A percentile compares a stretch with the other conserved stretches of the same genome.
phyloP scores from a whole-genome alignment of 257 asterid genomes.

The Solanum medicagineum region DNA sequence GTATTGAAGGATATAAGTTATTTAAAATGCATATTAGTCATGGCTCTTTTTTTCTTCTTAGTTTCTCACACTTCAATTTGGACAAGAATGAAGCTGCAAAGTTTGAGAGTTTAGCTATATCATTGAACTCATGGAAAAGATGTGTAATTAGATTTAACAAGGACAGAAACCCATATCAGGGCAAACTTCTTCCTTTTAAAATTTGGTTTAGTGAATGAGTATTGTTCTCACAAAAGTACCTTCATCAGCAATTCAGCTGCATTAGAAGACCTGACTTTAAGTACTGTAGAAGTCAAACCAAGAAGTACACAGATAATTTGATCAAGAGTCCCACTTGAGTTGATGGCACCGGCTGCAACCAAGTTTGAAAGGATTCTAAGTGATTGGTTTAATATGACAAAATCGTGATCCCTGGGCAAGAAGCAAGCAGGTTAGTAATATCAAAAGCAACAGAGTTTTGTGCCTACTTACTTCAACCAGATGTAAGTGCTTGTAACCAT shows the following conservation, averaged over 20 bases:
- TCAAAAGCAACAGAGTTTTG: background rate
- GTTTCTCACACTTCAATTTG: background rate
- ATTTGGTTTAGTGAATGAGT: background rate
- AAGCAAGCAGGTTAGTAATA: background rate
- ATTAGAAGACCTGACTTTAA: constrained; percentile 35
- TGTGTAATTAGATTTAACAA: background rate
- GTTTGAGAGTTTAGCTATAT: background rate
- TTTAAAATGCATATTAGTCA: background rate
- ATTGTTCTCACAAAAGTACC: constrained; percentile 27
- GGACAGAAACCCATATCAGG: background rate
- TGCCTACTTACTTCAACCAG: background rate
- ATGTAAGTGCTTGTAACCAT: background rate
- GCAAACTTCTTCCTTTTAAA: background rate
- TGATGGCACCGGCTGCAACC: constrained; percentile 66
- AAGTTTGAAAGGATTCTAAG: constrained; percentile 76
- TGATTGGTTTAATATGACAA: constrained; percentile 54
- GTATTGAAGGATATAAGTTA: background rate
- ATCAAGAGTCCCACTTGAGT: constrained; percentile 56
- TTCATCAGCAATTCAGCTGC: constrained; percentile 71
- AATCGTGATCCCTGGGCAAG: constrained; percentile 57
- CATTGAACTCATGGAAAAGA: background rate
- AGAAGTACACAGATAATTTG: constrained; percentile 62
- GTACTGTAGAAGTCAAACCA: constrained; percentile 41
- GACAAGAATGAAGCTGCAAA: background rate
- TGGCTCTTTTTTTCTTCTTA: background rate